phyloP scores from a whole-genome alignment of 2,329 filamentous ascomycete genomes.

The Nemania abortiva region DNA sequence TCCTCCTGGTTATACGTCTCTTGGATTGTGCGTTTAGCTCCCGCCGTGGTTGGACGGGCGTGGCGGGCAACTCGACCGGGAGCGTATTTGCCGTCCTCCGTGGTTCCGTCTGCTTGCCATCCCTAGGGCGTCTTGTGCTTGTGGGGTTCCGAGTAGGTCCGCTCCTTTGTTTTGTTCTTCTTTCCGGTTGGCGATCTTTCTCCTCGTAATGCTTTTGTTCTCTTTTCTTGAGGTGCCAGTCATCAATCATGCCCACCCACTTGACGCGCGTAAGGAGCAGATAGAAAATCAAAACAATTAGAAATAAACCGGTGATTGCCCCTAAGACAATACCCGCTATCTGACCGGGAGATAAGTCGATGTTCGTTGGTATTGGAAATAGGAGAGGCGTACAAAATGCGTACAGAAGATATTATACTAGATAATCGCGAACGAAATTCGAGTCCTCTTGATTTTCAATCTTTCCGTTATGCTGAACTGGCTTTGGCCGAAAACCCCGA shows the following conservation, averaged over 20 bases:
- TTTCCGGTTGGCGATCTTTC: neutral
- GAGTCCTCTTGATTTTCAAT: too few species aligned
- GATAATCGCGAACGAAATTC: too few species aligned
- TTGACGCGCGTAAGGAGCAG: slow-evolving; percentile 23
- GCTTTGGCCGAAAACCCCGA: too few species aligned
- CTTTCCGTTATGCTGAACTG: too few species aligned
- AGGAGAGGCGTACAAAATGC: slow-evolving; percentile 4
- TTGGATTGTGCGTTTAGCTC: neutral
- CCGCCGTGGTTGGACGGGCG: neutral
- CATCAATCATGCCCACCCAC: neutral
- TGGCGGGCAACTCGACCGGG: neutral
- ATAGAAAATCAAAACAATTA: slow-evolving; percentile 27
- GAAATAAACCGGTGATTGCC: slow-evolving; percentile 10
- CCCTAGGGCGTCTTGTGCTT: neutral
- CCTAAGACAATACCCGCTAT: slow-evolving; percentile 24
- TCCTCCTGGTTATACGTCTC: neutral
- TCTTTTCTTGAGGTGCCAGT: slow-evolving; percentile 2
- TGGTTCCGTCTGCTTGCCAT: neutral
- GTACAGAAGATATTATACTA: too few species aligned
- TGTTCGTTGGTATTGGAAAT: neutral
- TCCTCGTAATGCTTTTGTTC: slow-evolving; percentile 6
- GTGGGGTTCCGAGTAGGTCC: neutral
- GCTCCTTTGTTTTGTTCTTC: neutral
- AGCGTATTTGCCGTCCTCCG: neutral
- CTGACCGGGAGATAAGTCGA: neutral